phyloP scores from a whole-genome alignment of 352 stramenopile genomes.

The Globisporangium barbulae region DNA sequence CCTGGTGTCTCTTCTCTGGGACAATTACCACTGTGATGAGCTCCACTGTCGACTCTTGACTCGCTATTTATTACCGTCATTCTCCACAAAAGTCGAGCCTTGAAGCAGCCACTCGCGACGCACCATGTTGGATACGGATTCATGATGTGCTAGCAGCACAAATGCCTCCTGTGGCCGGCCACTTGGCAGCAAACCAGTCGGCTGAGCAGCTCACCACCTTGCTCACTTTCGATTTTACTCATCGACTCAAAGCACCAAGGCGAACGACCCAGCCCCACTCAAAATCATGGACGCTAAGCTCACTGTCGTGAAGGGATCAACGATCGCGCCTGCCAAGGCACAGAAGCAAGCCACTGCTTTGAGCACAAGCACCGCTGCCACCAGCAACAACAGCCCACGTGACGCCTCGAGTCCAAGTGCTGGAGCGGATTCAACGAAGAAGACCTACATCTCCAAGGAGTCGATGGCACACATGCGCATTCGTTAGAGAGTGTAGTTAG shows the following conservation, averaged over 20 bases:
- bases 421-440: not conserved
- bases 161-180: no score
- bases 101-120: no score
- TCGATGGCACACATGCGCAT: not conserved
- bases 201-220: not conserved
- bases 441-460: not conserved
- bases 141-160: no score
- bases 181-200: no score
- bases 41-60: no score
- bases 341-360: not conserved
- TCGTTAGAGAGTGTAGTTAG: not conserved
- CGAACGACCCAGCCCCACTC: not conserved
- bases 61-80: no score
- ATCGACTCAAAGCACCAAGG: not conserved
- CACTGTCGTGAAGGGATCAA: not conserved
- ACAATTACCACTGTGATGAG: no score
- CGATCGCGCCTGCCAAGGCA: not conserved
- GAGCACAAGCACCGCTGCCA: constrained; percentile 20
- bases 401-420: not conserved
- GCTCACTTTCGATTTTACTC: not conserved
- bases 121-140: no score
- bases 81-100: no score
- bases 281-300: not conserved
- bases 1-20: no score
- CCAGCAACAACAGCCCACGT: not conserved